Evolutionary conservation across 2,329 filamentous ascomycete genomes (phyloP), one percentile per base, ranked within the genome.

Genomic region (Fusarium succisae): DNA sequence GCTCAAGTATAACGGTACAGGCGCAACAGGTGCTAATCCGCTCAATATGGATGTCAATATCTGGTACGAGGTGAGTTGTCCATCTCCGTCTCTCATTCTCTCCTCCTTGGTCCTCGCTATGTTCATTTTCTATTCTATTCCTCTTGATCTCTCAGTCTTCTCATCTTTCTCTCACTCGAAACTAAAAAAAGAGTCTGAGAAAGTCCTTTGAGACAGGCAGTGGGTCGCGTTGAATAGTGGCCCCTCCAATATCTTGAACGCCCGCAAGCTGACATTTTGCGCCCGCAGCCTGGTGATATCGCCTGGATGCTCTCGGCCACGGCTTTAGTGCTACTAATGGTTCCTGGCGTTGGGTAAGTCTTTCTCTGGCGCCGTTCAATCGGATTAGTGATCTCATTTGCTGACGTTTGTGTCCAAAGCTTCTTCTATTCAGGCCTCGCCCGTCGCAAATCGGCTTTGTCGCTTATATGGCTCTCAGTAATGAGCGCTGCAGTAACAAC

Each of bases 351-450:
- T 77, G 95, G 94, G 79, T 89, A 83, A 81, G 87, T 83, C 69
- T 50, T 14, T 35, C 63, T 58, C 43, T 43, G 37, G 43, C 20
- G 41, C 37, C 30, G 35, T 48, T 51, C 30, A 35, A 26, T 58
- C 56, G 24, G 35, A 18, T 57, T 45, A 24, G 14, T 44, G 30
- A 35, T 57, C 20, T 47, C 26, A 45, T 56, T 69, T 59, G 70
- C 67, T 64, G 57, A 72, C 61, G 32, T 43, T 59, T 55, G 43
- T 15, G 35, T 30, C 63, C 61, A 51, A 70, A 87, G 87, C 67
- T 97, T 97, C 88, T 97, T 98, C 88, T 98, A 97, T 85, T 97
- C 94, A 18, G 95, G 95, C 70, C 91, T 97, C 26, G 94, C 95
- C 26, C 91, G 95, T 70, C 89, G 95, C 80, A 98, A 97, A 85